These are phyloP conservation scores for Calonectria honghensis DNA, from an alignment of 2,329 filamentous ascomycete genomes.

Conservation along the genomic window DNA sequence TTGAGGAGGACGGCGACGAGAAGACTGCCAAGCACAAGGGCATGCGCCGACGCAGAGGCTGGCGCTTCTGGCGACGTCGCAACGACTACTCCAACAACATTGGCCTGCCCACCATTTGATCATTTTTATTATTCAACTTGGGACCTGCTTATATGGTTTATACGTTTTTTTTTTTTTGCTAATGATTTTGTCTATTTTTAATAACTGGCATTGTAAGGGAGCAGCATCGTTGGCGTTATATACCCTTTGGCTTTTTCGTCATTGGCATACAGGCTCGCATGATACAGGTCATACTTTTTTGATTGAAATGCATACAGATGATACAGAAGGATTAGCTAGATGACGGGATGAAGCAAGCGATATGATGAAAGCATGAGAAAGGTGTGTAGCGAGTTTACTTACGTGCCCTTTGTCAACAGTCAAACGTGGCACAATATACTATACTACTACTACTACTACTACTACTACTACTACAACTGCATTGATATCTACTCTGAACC, in stretches of 20 bases:
- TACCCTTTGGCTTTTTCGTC: constrained; percentile 58
- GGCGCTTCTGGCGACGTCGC: constrained; percentile 56
- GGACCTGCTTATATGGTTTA: constrained; percentile 25
- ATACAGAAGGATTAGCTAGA: constrained; percentile 49
- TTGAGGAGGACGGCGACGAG: constrained; percentile 67
- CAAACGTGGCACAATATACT: constrained; percentile 40
- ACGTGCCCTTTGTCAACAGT: constrained; percentile 41
- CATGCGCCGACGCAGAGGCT: constrained; percentile 52
- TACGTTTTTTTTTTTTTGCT: constrained; percentile 35
- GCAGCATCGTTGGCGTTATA: constrained; percentile 61
- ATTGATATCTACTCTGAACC: constrained; percentile 27
- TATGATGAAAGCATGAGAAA: constrained; percentile 40
- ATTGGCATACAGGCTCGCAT: constrained; percentile 50
- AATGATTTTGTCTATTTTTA: constrained; percentile 35
- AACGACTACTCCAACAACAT: constrained; percentile 46
- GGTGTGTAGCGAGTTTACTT: constrained; percentile 43
- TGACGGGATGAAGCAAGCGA: constrained; percentile 40
- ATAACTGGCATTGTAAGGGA: constrained; percentile 50
- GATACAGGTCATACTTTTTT: constrained; percentile 48
- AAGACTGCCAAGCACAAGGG: constrained; percentile 42
- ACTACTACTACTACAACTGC: constrained; percentile 18
- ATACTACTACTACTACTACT: not conserved
- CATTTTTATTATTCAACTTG: constrained; percentile 12
- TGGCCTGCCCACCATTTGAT: constrained; percentile 30
- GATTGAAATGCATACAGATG: constrained; percentile 51